Evolutionary conservation across 1,139 yeast species (phyloP).

Genomic region (Protomyces macrosporus): DNA sequence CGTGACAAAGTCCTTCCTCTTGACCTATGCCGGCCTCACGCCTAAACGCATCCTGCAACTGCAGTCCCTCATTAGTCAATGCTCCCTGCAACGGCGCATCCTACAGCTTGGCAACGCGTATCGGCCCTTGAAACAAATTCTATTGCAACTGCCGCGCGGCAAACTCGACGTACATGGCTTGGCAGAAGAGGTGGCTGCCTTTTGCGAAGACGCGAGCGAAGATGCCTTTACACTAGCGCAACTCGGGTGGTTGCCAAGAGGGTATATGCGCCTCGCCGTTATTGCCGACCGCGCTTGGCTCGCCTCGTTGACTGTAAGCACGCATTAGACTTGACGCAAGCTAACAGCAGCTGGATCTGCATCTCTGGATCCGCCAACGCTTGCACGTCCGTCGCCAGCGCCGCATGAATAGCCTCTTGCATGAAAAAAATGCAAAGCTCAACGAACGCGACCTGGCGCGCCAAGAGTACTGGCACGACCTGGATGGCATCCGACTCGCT

Average conservation of each 20-base stretch:
- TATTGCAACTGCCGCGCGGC: not conserved
- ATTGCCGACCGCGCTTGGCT: slow-evolving; percentile 23
- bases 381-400: not conserved
- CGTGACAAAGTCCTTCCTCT: not conserved
- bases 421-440: not conserved
- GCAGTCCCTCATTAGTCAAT: not conserved
- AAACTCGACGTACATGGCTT: not conserved
- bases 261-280: slow-evolving; percentile 3
- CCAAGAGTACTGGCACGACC: slow-evolving; percentile 21
- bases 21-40: not conserved
- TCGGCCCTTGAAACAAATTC: slow-evolving; percentile 7
- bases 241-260: slow-evolving; percentile 9
- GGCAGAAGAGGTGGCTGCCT: not conserved
- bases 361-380: not conserved
- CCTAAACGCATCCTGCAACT: not conserved
- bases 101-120: slow-evolving; percentile 19
- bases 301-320: not conserved
- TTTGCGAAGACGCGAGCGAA: slow-evolving; percentile 17
- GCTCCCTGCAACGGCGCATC: slow-evolving; percentile 23
- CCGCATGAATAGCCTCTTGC: not conserved
- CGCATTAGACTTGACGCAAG: not conserved
- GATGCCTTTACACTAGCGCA: slow-evolving; percentile 18
- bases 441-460: not conserved
- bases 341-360: slow-evolving; percentile 1
- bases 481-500: slow-evolving; percentile 11